Evolutionary conservation across 805 yeast species (phyloP).

Genomic region (Brettanomyces naardenensis): DNA sequence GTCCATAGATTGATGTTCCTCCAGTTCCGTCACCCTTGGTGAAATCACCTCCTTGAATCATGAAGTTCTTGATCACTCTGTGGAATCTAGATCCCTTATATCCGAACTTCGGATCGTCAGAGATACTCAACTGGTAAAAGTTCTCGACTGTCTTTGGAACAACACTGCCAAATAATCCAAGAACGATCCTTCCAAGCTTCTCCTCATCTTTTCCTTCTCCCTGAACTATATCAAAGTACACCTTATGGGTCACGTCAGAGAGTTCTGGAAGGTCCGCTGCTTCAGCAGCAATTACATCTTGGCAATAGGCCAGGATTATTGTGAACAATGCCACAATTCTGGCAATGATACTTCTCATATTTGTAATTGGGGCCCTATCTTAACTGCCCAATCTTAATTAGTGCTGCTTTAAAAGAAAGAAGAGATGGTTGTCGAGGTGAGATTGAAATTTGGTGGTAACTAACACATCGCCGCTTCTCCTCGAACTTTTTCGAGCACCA

Average conservation of each 20-base stretch:
- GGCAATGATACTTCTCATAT: neutral
- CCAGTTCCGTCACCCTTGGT: constrained; percentile 64
- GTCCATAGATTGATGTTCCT: constrained; percentile 68
- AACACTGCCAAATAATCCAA: constrained; percentile 82
- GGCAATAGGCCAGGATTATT: neutral
- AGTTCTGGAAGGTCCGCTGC: constrained; percentile 12
- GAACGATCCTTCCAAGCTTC: constrained; percentile 68
- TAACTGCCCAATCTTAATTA: no score
- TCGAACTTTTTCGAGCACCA: no score
- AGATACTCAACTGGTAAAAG: constrained; percentile 71
- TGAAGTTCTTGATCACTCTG: constrained; percentile 62
- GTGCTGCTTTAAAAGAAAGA: no score
- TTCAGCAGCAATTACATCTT: neutral
- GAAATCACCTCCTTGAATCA: constrained; percentile 81
- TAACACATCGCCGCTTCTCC: no score
- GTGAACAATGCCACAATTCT: neutral
- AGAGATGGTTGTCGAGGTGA: no score
- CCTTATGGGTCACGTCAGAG: constrained; percentile 66
- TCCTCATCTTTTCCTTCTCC: constrained; percentile 65
- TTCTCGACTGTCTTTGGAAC: constrained; percentile 88
- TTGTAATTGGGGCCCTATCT: no score
- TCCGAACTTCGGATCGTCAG: constrained; percentile 62
- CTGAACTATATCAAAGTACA: constrained; percentile 77
- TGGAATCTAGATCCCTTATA: constrained; percentile 61
- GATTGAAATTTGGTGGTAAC: no score